phyloP scores from a whole-genome alignment of 2,329 filamentous ascomycete species.

The Aureobasidium zeae region DNA sequence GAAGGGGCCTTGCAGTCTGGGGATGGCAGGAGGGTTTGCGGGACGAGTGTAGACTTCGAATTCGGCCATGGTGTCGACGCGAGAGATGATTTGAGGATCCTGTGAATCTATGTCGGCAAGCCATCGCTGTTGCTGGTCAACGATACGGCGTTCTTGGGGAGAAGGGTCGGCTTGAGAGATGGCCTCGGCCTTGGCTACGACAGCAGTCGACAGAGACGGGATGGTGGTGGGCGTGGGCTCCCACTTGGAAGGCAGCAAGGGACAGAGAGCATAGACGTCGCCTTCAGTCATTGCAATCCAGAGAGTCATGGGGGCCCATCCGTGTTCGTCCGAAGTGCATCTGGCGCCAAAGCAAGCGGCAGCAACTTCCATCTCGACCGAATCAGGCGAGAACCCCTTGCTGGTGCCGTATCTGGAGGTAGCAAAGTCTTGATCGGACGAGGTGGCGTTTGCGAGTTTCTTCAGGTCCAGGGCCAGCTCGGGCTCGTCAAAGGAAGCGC shows the following conservation, averaged over 20 bases:
- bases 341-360: conserved; percentile 72
- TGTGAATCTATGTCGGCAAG: conserved; percentile 47
- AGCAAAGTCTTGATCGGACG: conserved; percentile 71
- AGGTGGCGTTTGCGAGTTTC: conserved; percentile 77
- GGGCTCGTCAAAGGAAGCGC: conserved; percentile 79
- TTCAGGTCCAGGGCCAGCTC: conserved; percentile 78
- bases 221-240: conserved; percentile 61
- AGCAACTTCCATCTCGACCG: conserved; percentile 87
- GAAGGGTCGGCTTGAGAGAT: conserved; percentile 33
- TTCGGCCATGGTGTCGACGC: conserved; percentile 33
- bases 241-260: conserved; percentile 81
- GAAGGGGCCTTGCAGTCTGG: conserved; percentile 55
- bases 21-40: conserved; percentile 44
- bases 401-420: conserved; percentile 65
- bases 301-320: conserved; percentile 90
- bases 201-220: conserved; percentile 71
- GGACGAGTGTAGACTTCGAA: conserved; percentile 50
- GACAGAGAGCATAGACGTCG: conserved; percentile 87
- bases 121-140: conserved; percentile 51
- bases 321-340: conserved; percentile 48
- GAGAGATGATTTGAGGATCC: conserved; percentile 36
- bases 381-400: conserved; percentile 79
- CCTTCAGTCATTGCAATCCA: conserved; percentile 95
- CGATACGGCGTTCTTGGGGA: conserved; percentile 37
- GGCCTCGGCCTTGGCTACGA: conserved; percentile 58